Evolutionary conservation across 225 moss, liverwort and hornwort genomes (phyloP), one percentile per base, ranked within the genome.

Genomic region (Physcomitrellopsis africana): DNA sequence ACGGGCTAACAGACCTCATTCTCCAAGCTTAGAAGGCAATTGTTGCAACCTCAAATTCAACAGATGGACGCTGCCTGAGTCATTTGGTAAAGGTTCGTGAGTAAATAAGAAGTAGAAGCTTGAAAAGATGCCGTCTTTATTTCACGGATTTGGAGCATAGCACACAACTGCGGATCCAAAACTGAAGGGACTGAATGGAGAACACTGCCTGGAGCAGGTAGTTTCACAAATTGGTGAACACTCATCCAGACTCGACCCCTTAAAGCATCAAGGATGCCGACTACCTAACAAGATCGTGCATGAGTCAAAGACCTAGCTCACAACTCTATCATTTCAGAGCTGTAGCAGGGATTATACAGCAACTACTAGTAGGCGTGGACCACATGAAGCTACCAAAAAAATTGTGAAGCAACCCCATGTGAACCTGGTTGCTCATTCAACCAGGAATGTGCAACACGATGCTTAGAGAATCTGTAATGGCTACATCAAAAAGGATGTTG

Each of bases 221-320:
- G 45, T 27, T 56, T 18, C 65, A 56, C 56, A 55, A 65, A 11
- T 23, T 11, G 45, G 51, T 22, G 51, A 64, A 29, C 22, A 52
- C 49, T 26, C 48, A 55, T 17, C 67, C 20, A 37, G 9, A 29
- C 29, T 4, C 29, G 51, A 59, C 32, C 18, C 26, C n/a, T 76
- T 20, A 57, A 49, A 83, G 29, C 29, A 56, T 70, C 54, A 74
- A 65, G 72, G 44, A 41, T 69, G 16, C 54, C 53, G 1, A 62
- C 43, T 43, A 26, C 18, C 27, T 42, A 77, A 47, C 29, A 69
- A 65, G 58, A 57, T 79, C 70, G 29, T 20, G 48, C 22, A 49
- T 72, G 32, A 68, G 60, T 61, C 62, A 46, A 55, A 54, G 45
- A 52, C 63, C 15, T 76, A 44, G 58, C 48, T 74, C 70, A 37